phyloP scores from a whole-genome alignment of 148 eudicot species.

The Amaranthus palmeri region DNA sequence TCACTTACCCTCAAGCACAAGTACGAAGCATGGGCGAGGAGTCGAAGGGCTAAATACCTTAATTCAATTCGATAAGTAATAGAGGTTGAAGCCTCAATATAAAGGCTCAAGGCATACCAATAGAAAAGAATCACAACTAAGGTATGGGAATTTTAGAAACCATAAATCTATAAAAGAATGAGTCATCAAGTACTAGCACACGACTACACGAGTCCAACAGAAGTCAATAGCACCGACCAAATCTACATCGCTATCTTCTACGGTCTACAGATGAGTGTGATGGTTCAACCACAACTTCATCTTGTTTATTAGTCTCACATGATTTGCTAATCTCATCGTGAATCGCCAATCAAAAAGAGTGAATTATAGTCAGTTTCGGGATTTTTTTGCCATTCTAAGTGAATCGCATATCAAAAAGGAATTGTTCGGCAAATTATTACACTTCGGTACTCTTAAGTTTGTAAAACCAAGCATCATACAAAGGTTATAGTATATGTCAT shows the following conservation, averaged over 20 bases:
- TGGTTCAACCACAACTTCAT: not conserved
- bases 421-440: too few relatives aligned
- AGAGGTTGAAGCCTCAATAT: too few relatives aligned
- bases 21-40: too few relatives aligned
- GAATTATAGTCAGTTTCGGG: too few relatives aligned
- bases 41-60: too few relatives aligned
- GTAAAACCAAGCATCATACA: too few relatives aligned
- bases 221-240: not conserved
- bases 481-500: too few relatives aligned
- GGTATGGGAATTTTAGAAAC: not conserved
- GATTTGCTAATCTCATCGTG: not conserved
- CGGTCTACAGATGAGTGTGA: not conserved
- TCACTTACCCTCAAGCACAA: too few relatives aligned
- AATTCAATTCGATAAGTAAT: too few relatives aligned
- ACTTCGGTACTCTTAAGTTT: too few relatives aligned
- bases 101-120: not conserved
- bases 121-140: not conserved
- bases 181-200: not conserved
- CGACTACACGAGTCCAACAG: not conserved
- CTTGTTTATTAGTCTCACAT: not conserved
- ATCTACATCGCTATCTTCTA: not conserved
- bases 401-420: too few relatives aligned
- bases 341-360: not conserved
- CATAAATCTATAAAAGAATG: not conserved
- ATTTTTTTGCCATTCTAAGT: too few relatives aligned